Evolutionary conservation across 306 rosid genomes (phyloP).

Genomic region (Leucaena leucocephala): DNA sequence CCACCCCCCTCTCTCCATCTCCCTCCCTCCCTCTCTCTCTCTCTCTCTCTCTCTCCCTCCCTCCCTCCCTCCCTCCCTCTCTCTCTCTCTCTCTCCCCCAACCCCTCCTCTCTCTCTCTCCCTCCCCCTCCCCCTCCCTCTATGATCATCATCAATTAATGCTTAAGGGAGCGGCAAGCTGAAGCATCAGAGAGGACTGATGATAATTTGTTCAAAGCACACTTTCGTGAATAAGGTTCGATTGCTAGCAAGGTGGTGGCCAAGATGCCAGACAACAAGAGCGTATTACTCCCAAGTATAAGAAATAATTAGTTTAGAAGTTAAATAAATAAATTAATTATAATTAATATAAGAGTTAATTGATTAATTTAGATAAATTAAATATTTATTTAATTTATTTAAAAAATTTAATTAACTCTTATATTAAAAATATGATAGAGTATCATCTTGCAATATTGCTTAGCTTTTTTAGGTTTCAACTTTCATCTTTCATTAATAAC

Average conservation of each 20-base stretch:
- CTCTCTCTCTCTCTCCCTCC: too few relatives aligned
- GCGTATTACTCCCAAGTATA: too few relatives aligned
- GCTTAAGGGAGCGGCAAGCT: slow-evolving; percentile 48
- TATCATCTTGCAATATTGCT: slow-evolving; percentile 23
- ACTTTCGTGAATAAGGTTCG: slow-evolving; percentile 24
- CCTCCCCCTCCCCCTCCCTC: too few relatives aligned
- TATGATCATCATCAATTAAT: slow-evolving; percentile 8
- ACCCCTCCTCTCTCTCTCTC: slow-evolving; percentile 29
- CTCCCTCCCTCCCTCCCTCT: not conserved
- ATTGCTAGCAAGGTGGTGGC: not conserved
- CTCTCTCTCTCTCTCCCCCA: not conserved
- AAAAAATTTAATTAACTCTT: too few relatives aligned
- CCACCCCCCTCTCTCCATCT: slow-evolving; percentile 12
- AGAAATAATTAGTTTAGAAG: too few relatives aligned
- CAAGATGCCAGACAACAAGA: slow-evolving; percentile 44
- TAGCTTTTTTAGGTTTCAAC: slow-evolving; percentile 29
- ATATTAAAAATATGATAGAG: too few relatives aligned
- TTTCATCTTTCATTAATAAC: not conserved
- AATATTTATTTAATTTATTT: too few relatives aligned
- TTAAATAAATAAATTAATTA: too few relatives aligned
- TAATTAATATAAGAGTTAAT: too few relatives aligned
- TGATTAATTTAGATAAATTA: too few relatives aligned
- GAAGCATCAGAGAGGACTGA: slow-evolving; percentile 42
- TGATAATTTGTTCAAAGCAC: slow-evolving; percentile 21
- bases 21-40: slow-evolving; percentile 15